A percentile compares a stretch with the other conserved stretches of the same genome.
These are phyloP conservation scores for Puccinia polysora DNA, from an alignment of 1,284 basidiomycete genomes.

Conservation along the genomic window DNA sequence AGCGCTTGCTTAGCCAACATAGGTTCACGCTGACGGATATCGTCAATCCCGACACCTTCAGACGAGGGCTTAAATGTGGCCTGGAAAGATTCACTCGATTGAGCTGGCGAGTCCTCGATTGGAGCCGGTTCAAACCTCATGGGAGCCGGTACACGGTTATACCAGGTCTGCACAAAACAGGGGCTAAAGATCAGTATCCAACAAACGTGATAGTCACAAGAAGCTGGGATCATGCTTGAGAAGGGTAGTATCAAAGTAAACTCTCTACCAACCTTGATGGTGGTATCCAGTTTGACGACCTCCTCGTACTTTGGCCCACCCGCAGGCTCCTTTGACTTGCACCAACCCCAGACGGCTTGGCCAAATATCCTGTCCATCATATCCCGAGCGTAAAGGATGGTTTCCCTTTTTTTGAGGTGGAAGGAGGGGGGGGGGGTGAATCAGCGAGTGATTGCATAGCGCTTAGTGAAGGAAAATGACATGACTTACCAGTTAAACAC, in stretches of 20 bases:
- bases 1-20: conserved; percentile 34
- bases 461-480: background rate
- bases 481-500: conserved; percentile 35
- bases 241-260: background rate
- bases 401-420: no score
- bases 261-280: conserved; percentile 9
- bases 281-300: conserved; percentile 21
- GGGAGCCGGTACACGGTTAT: conserved; percentile 8
- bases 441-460: background rate
- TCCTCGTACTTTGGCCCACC: conserved; percentile 20
- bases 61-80: conserved; percentile 22
- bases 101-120: background rate
- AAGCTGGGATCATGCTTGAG: background rate
- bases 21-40: conserved; percentile 6
- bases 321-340: background rate
- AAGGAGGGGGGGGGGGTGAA: background rate
- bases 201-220: no score
- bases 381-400: conserved; percentile 29
- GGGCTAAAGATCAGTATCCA: no score
- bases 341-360: conserved; percentile 35
- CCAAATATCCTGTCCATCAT: conserved; percentile 40
- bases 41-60: conserved; percentile 13
- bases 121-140: conserved; percentile 40
- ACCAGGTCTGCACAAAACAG: conserved; percentile 22
- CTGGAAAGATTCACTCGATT: conserved; percentile 5